A percentile compares a stretch with the other conserved stretches of the same genome.
phyloP scores from a whole-genome alignment of 2,329 filamentous ascomycete species.

The Apiospora arundinis region DNA sequence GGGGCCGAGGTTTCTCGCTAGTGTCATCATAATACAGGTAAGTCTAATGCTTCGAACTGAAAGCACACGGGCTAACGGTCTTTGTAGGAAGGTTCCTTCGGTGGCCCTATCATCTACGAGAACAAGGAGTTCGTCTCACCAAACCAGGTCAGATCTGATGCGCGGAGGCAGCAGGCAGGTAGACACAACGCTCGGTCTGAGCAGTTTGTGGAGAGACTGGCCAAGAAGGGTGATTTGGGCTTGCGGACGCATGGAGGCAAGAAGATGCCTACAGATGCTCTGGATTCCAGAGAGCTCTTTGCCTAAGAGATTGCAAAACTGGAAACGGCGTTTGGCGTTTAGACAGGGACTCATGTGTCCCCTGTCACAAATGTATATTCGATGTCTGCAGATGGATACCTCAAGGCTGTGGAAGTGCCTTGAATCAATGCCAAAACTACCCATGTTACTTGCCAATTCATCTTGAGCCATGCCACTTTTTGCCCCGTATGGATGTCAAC shows the following conservation, averaged over 20 bases:
- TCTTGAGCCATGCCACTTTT: not conserved
- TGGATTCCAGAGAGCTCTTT: constrained; percentile 82
- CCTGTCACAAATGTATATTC: constrained; percentile 10
- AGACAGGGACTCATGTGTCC: not conserved
- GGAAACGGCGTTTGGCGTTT: constrained; percentile 21
- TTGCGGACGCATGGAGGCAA: constrained; percentile 71
- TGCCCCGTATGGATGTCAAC: too few species aligned
- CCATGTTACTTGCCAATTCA: constrained; percentile 1
- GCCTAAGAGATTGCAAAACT: constrained; percentile 54
- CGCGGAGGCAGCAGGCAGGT: constrained; percentile 76
- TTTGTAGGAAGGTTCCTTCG: constrained; percentile 79
- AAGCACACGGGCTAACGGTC: not conserved
- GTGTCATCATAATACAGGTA: constrained; percentile 74
- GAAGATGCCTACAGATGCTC: constrained; percentile 67
- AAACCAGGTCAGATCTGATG: constrained; percentile 88
- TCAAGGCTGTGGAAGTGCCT: not conserved
- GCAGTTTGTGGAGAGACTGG: constrained; percentile 72
- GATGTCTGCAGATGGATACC: constrained; percentile 4
- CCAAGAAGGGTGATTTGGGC: constrained; percentile 79
- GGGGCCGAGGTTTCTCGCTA: constrained; percentile 63
- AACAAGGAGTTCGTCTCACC: constrained; percentile 97
- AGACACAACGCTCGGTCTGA: constrained; percentile 81
- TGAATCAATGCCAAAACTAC: not conserved
- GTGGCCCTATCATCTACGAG: constrained; percentile 96
- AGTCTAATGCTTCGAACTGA: not conserved